phyloP scores from a whole-genome alignment of 352 stramenopile genomes.

The Pythium brassicae region DNA sequence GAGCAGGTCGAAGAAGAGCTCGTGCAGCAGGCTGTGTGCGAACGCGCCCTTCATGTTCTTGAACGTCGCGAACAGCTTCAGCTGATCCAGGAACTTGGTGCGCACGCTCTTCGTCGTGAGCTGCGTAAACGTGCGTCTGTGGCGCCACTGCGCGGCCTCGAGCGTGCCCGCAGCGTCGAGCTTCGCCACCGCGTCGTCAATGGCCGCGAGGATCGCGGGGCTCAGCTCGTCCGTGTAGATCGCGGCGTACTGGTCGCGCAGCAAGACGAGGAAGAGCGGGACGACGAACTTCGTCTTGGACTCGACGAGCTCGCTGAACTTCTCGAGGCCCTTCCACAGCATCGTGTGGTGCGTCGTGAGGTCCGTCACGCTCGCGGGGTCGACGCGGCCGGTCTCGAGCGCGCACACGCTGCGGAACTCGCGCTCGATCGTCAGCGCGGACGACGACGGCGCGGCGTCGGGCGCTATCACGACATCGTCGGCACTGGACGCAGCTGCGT shows the following conservation, averaged over 20 bases:
- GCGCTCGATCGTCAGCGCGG: conserved; percentile 28
- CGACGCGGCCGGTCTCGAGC: conserved; percentile 46
- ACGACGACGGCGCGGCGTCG: background rate
- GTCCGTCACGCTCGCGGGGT: conserved; percentile 52
- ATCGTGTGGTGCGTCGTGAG: conserved; percentile 65
- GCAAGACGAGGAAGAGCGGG: conserved; percentile 77
- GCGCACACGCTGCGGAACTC: conserved; percentile 56
- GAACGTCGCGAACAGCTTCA: conserved; percentile 80
- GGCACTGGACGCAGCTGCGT: no score
- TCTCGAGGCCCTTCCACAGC: conserved; percentile 77
- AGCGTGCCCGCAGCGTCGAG: conserved; percentile 21
- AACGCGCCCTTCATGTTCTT: conserved; percentile 87
- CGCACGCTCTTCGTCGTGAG: conserved; percentile 77
- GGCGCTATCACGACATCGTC: background rate
- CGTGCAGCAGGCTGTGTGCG: conserved; percentile 69
- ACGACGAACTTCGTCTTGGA: conserved; percentile 86
- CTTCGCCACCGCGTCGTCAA: conserved; percentile 51
- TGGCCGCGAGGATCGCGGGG: conserved; percentile 24
- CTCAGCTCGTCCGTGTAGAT: conserved; percentile 81
- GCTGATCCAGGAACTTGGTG: conserved; percentile 73
- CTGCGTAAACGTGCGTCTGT: conserved; percentile 24
- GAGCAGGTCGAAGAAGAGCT: conserved; percentile 85
- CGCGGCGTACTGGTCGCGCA: conserved; percentile 72
- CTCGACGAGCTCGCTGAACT: conserved; percentile 72
- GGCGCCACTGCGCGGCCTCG: conserved; percentile 17